phyloP scores from a whole-genome alignment of 345 rosid genomes.

The Populus ilicifolia region DNA sequence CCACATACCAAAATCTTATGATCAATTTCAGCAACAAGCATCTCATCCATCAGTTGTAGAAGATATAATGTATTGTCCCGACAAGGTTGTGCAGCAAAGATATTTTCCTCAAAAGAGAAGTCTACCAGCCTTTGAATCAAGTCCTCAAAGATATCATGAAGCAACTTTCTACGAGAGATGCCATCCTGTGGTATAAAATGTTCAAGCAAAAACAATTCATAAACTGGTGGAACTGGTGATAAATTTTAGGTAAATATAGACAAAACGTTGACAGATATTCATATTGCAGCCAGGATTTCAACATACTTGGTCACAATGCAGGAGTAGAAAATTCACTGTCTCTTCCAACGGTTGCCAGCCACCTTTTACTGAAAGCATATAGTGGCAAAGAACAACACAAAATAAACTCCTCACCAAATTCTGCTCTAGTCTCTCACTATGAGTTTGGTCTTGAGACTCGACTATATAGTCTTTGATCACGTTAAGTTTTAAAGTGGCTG shows the following conservation, averaged over 20 bases:
- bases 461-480: slow-evolving; percentile 54
- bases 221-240: not conserved
- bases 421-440: slow-evolving; percentile 52
- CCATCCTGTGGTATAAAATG: slow-evolving; percentile 49
- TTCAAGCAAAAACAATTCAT: slow-evolving; percentile 12
- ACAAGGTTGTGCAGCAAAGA: slow-evolving; percentile 83
- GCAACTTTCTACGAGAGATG: slow-evolving; percentile 47
- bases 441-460: slow-evolving; percentile 37
- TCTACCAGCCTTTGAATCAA: slow-evolving; percentile 67
- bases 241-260: not conserved
- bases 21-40: slow-evolving; percentile 78
- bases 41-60: slow-evolving; percentile 75
- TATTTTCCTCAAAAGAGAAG: slow-evolving; percentile 70
- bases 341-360: slow-evolving; percentile 98
- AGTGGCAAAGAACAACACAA: slow-evolving; percentile 80
- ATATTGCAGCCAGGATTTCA: slow-evolving; percentile 6
- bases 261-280: not conserved
- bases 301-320: slow-evolving; percentile 66
- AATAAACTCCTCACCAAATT: slow-evolving; percentile 62
- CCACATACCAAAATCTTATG: slow-evolving; percentile 61
- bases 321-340: slow-evolving; percentile 71
- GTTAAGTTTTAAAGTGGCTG: slow-evolving; percentile 65
- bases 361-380: slow-evolving; percentile 73
- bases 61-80: slow-evolving; percentile 86
- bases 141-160: slow-evolving; percentile 73